phyloP scores from a whole-genome alignment of 208 protist species.

The Angomonas ambiguus region DNA sequence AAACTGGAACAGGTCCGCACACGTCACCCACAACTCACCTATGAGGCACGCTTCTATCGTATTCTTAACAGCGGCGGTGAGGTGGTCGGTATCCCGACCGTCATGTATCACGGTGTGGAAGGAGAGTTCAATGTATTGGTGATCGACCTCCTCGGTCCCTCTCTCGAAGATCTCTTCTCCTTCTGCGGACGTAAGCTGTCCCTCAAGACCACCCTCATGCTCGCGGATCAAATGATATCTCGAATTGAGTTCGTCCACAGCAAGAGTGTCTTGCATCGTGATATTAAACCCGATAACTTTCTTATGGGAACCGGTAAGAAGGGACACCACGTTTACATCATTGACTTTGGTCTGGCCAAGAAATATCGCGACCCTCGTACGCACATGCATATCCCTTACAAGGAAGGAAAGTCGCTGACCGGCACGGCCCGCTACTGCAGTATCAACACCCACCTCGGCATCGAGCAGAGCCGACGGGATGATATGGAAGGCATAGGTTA shows the following conservation, averaged over 20 bases:
- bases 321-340: conserved; percentile 93
- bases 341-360: conserved; percentile 99
- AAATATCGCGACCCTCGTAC: conserved; percentile 97
- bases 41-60: conserved; percentile 88
- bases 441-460: conserved; percentile 99
- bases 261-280: conserved; percentile 90
- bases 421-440: conserved; percentile 99
- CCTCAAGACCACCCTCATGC: conserved; percentile 91
- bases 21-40: conserved; percentile 90
- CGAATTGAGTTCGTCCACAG: conserved; percentile 92
- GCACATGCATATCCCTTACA: conserved; percentile 98
- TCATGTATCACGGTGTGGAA: conserved; percentile 88
- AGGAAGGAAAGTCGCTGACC: conserved; percentile 98
- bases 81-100: conserved; percentile 81
- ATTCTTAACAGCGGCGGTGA: conserved; percentile 16
- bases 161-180: conserved; percentile 90
- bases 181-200: conserved; percentile 85
- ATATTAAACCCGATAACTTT: conserved; percentile 96
- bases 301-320: conserved; percentile 89
- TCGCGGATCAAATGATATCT: conserved; percentile 90
- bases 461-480: conserved; percentile 95
- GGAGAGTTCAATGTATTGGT: conserved; percentile 93
- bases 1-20: conserved; percentile 90
- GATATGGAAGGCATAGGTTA: conserved; percentile 99
- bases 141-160: conserved; percentile 91